These are phyloP conservation scores for Myochromella boudieri DNA, from an alignment of 768 basidiomycete species.

Conservation along the genomic window DNA sequence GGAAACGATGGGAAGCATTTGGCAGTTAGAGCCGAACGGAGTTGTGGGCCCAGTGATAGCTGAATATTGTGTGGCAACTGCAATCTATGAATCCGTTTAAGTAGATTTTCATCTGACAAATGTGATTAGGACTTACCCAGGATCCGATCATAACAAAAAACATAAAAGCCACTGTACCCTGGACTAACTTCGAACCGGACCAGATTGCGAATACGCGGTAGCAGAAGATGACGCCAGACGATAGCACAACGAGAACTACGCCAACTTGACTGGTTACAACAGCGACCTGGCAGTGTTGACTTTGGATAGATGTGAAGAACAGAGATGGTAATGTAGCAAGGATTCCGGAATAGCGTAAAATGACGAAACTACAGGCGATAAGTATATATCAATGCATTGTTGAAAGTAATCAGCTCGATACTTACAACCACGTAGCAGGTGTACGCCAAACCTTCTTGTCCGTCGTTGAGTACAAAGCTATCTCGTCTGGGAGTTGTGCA, in stretches of 20 bases:
- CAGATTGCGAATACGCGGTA: constrained; percentile 33
- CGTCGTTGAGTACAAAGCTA: constrained; percentile 21
- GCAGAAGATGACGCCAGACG: constrained; percentile 31
- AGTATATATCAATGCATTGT: neutral
- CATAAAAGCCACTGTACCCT: constrained; percentile 21
- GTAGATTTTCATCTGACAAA: neutral
- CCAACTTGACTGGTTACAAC: constrained; percentile 29
- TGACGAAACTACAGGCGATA: constrained; percentile 24
- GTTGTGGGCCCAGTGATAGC: constrained; percentile 23
- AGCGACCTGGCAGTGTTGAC: constrained; percentile 28
- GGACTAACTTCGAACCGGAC: constrained; percentile 25
- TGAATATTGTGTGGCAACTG: constrained; percentile 28
- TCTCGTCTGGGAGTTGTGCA: constrained; percentile 27
- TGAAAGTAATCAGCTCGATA: neutral
- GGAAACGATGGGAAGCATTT: constrained; percentile 26
- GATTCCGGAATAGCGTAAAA: constrained; percentile 32
- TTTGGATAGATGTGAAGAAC: constrained; percentile 27
- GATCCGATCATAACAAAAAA: constrained; percentile 27
- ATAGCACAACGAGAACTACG: constrained; percentile 26
- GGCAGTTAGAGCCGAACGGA: constrained; percentile 33
- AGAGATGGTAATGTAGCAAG: constrained; percentile 26
- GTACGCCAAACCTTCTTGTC: constrained; percentile 24
- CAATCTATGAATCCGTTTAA: constrained; percentile 23
- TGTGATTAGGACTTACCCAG: constrained; percentile 24
- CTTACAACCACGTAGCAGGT: constrained; percentile 31